Base-by-base conservation (phyloP, 2,329 filamentous ascomycete genomes). In the Orbilia ellipsospora region DNA sequence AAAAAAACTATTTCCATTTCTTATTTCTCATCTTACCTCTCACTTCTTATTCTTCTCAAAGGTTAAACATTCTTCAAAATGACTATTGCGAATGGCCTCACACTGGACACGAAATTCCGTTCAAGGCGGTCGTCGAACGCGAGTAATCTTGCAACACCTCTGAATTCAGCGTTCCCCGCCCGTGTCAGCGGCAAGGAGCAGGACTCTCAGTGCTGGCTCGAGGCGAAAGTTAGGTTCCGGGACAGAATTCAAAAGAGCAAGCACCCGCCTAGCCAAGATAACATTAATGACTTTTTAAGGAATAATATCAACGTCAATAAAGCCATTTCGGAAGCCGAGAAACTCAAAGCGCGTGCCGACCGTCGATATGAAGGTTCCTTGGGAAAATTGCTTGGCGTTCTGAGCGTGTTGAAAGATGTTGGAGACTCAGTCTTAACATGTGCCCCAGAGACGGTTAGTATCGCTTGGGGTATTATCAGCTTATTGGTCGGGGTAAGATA, bases 381-480 rank as follows among this genome's bases (percentile, higher is more conserved):
- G 6, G 50, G 62, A 13, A 67, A 63, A 44, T 45, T 73, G 16
- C 44, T 73, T 28, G 69, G 62, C 18, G 69, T 73, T 3, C 13
- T 73, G 23, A 63, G 56, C 56, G 23, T 73, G 1, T 40, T 73
- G 40, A 73, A 63, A 15, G 62, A 73, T 13, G 52, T 65, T 20
- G 61, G 69, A 36, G 69, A 73, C 55, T 48, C 61, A 1, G 61
- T 73, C 40, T 57, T 73, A 13, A 66, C 62, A 0, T 61, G 69
- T 23, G 61, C 61, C 18, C 61, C 69, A 0, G 61, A 66, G 28
- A 61, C 69, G 1, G 61, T 66, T 16, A 62, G 69, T 50, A 73
- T 73, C 28, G 69, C 69, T 4, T 73, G 69, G 69, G 69, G 55
- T 16, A 61, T 73, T 48, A 73, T 73, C 5, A 73, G 69, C 23